Conservation (phyloP, 1,284 basidiomycete species). For the Naganishia sp. region DNA sequence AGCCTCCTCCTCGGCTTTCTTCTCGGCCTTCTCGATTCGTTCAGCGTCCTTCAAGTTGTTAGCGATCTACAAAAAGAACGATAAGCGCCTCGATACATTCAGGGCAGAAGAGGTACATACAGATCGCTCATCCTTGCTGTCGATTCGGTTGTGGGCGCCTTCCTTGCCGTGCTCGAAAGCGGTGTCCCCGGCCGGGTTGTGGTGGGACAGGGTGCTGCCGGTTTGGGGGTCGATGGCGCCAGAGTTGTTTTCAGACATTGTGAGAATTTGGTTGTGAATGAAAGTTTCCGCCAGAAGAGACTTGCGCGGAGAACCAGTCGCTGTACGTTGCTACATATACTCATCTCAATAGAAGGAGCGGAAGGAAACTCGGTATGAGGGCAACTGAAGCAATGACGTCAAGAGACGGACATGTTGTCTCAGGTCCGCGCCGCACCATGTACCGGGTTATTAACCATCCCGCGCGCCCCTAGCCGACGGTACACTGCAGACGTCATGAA, state of each 20-base stretch:
- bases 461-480: no score
- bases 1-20: constrained; percentile 35
- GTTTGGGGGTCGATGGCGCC: constrained; percentile 36
- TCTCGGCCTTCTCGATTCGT: constrained; percentile 37
- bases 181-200: constrained; percentile 32
- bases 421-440: no score
- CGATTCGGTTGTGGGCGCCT: constrained; percentile 34
- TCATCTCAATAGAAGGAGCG: neutral
- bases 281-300: neutral
- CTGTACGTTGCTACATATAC: constrained; percentile 2
- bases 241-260: constrained; percentile 30
- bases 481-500: neutral
- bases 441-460: no score
- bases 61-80: constrained; percentile 20
- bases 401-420: neutral
- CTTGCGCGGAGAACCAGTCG: no score
- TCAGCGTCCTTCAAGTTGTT: constrained; percentile 38
- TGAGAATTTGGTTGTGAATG: neutral
- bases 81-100: neutral
- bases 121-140: constrained; percentile 35
- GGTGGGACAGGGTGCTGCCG: constrained; percentile 33
- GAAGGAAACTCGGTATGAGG: neutral
- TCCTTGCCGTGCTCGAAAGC: constrained; percentile 34
- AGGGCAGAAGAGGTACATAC: constrained; percentile 17
- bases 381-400: neutral